Base-by-base conservation (phyloP, 169 alveolate species). In the Cryptosporidium meleagridis region DNA sequence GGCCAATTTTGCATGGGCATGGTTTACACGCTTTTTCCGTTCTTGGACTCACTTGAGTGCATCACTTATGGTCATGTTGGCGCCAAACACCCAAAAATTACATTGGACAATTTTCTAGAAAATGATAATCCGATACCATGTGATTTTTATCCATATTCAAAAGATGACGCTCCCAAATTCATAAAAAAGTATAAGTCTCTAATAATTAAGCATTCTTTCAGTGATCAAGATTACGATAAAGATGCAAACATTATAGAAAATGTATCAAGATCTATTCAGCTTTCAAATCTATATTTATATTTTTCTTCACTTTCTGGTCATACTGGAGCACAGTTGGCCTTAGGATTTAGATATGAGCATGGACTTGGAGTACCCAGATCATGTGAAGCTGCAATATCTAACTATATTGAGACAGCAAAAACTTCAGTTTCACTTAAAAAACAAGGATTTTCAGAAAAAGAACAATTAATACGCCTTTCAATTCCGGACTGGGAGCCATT, bases 401-500 rank as follows among this genome's bases (percentile, higher is more conserved):
- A 80, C 55, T 80, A 80, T n/a, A 26, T 80, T 12, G 89, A 80
- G 68, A 67, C 59, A 16, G 89, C 89, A 3, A 61, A 37, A 51
- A 39, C 45, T 29, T 37, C 80, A 14, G 29, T 65, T 21, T 35
- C 75, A 5, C n/a, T 61, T 6, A 69, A 65, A 41, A 65, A 18
- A 21, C 69, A 80, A 52, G 75, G 89, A 2, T 5, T 62, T 31
- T 23, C 75, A 48, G 26, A 41, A 16, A 39, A 45, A 39, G 75
- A 59, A 18, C 75, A 80, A 69, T 51, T 80, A 48, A 51, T 80
- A 8, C 55, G 89, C 5, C 65, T 80, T 26, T 62, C 89, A 31
- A 80, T 80, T 48, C 89, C 89, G 12, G 51, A 80, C n/a, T 80
- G 89, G 89, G 89, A 80, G 9, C 75, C 89, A 16, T 8, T 80